A percentile compares a stretch with the other conserved stretches of the same genome.
phyloP scores from a whole-genome alignment of 805 yeast species.

The Saccharomyces cerevisiae region DNA sequence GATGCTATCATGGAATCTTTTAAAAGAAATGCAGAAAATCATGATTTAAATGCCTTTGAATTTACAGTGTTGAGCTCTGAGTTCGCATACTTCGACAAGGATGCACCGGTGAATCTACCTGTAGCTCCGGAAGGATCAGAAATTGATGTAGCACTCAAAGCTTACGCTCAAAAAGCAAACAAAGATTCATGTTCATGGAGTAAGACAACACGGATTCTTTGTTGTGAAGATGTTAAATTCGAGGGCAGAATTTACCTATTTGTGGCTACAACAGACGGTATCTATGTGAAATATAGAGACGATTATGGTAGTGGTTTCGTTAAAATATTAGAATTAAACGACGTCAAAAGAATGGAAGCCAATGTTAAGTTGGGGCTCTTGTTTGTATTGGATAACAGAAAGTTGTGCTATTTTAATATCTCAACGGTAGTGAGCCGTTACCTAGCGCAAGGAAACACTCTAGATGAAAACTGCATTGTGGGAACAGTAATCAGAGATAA shows the following conservation, averaged over 20 bases:
- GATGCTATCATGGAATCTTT: slow-evolving; percentile 42
- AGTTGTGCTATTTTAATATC: slow-evolving; percentile 53
- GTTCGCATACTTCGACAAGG: slow-evolving; percentile 56
- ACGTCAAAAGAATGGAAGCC: slow-evolving; percentile 50
- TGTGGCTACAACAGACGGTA: slow-evolving; percentile 57
- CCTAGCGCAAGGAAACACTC: slow-evolving; percentile 33
- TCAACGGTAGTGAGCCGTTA: slow-evolving; percentile 56
- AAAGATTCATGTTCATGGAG: background rate
- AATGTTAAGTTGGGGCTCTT: slow-evolving; percentile 42
- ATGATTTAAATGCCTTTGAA: slow-evolving; percentile 45
- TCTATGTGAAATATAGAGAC: slow-evolving; percentile 38
- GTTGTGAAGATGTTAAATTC: slow-evolving; percentile 39
- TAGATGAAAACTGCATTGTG: slow-evolving; percentile 31
- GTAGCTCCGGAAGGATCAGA: slow-evolving; percentile 46
- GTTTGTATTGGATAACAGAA: slow-evolving; percentile 49
- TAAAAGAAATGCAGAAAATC: slow-evolving; percentile 30
- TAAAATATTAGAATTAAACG: slow-evolving; percentile 30
- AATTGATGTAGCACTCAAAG: slow-evolving; percentile 35
- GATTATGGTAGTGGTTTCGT: slow-evolving; percentile 10
- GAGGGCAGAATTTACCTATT: slow-evolving; percentile 41
- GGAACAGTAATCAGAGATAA: slow-evolving; percentile 47
- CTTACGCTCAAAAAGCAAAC: slow-evolving; percentile 18
- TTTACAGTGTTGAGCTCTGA: slow-evolving; percentile 47
- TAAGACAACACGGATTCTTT: slow-evolving; percentile 33
- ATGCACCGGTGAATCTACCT: slow-evolving; percentile 44